phyloP scores from a whole-genome alignment of 169 alveolate genomes.

The Plasmodium yoelii region DNA sequence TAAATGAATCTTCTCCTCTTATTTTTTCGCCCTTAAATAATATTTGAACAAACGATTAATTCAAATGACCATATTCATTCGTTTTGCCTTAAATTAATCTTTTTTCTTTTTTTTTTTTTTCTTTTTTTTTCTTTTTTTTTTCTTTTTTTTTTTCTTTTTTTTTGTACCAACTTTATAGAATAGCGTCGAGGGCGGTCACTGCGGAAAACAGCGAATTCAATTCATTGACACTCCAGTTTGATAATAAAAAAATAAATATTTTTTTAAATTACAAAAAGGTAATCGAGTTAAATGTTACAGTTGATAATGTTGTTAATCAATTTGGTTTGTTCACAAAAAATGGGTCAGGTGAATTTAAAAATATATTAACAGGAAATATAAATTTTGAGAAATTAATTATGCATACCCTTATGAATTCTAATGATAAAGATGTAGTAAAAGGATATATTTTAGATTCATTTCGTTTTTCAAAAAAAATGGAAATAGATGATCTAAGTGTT shows the following conservation, averaged over 20 bases:
- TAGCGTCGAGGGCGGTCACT: conserved; percentile 33
- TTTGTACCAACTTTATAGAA: conserved; percentile 18
- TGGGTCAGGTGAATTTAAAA: conserved; percentile 52
- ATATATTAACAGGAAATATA: conserved; percentile 49
- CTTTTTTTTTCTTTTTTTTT: background rate
- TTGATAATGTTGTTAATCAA: background rate
- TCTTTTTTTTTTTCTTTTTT: background rate
- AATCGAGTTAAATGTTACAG: conserved; percentile 28
- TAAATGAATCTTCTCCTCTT: background rate
- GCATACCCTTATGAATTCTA: conserved; percentile 10
- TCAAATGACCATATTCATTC: too few species aligned
- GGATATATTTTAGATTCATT: conserved; percentile 16
- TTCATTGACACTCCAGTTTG: conserved; percentile 32
- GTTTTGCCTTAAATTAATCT: too few species aligned
- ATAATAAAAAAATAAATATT: conserved; percentile 17
- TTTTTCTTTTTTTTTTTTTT: background rate
- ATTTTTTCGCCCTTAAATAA: too few species aligned
- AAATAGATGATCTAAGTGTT: conserved; percentile 54
- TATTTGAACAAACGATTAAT: too few species aligned
- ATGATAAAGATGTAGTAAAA: conserved; percentile 31
- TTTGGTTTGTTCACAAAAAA: conserved; percentile 59
- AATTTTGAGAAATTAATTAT: conserved; percentile 21
- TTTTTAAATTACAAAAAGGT: conserved; percentile 61
- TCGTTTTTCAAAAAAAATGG: conserved; percentile 44
- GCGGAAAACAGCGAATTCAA: conserved; percentile 13